Evolutionary conservation across 371 early-diverging fungal genomes (phyloP), one percentile per base, ranked within the genome.

Genomic region (Mucor racemosus): DNA sequence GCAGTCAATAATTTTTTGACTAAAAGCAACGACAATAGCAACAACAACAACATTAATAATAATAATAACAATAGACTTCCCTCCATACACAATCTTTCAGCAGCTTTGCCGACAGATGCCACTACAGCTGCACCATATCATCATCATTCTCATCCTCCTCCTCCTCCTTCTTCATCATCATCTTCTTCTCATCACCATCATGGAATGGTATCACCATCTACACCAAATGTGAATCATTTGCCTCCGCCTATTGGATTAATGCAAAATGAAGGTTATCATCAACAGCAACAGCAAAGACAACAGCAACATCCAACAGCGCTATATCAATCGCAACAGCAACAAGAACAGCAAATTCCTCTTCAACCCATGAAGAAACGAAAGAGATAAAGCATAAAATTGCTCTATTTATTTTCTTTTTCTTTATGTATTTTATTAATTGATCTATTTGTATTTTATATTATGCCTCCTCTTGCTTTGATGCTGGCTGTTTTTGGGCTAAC

Each of bases 21-120:
- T 60, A 62, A 48, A 58, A 64, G 67, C 58, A 68, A 65, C 42
- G 34, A 62, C 4, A 39, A 59, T 46, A 38, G 13, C 42, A 61
- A 15, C 41, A 42, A 17, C 8, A 44, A 44, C n/a, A 44, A 17
- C 17, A 44, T 15, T 44, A 44, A 44, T 44, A 26, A 13, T n/a
- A 36, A 6, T 59, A 64, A 13, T n/a, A 50, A 50, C 26, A 50
- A 50, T 50, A 50, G 76, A 36, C 64, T 77, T 7, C 80, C 78
- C 60, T 77, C 78, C 13, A 77, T 77, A 53, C 77, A 71, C 38
- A 72, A 73, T 58, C 67, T 80, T 14, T 72, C 80, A 54, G 69
- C 74, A 13, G 60, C 68, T 35, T 67, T 72, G 58, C 62, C 70
- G 40, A 26, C 26, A 50, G 50, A 50, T 50, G 50, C 50, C 50